Conservation (phyloP, 2,329 filamentous ascomycete genomes). For the Cryphonectria carpinicola region DNA sequence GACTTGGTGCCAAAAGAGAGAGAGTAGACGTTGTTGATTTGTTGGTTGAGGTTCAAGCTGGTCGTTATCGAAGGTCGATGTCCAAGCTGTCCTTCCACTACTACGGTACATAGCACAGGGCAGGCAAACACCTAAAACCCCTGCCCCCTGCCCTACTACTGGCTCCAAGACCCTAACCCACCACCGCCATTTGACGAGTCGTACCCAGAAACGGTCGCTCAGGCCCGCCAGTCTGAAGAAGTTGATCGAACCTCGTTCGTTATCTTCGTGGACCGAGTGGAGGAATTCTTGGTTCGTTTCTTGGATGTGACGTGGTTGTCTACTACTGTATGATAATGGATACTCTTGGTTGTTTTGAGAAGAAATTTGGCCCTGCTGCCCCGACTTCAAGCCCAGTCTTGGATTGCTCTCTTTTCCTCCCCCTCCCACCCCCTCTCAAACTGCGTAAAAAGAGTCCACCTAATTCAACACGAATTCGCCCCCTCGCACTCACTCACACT, state of each 20-base stretch:
- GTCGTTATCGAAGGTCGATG: conserved; percentile 13
- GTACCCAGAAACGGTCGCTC: conserved; percentile 3
- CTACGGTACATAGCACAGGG: not conserved
- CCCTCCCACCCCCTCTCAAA: not conserved
- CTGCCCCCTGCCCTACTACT: not conserved
- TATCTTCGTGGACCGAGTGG: not conserved
- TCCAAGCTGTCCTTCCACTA: conserved; percentile 17
- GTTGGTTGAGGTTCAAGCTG: conserved; percentile 24
- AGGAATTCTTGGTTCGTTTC: not conserved
- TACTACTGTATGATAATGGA: not conserved
- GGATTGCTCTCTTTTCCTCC: not conserved
- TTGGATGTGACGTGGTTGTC: not conserved
- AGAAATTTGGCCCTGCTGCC: not conserved
- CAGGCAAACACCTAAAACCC: not conserved
- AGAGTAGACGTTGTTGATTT: not conserved
- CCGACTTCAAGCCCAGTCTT: not conserved
- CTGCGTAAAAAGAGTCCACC: not conserved
- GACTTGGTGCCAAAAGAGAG: not conserved
- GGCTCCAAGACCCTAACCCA: conserved; percentile 3
- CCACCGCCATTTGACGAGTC: too few relatives aligned
- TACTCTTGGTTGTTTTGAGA: not conserved
- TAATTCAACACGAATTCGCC: not conserved
- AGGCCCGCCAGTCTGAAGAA: not conserved
- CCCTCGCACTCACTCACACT: too few relatives aligned
- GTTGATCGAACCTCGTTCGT: not conserved